A percentile compares a stretch with the other conserved stretches of the same genome.
Conservation (phyloP, 2,329 filamentous ascomycete genomes). For the Hymenoscyphus infarciens region DNA sequence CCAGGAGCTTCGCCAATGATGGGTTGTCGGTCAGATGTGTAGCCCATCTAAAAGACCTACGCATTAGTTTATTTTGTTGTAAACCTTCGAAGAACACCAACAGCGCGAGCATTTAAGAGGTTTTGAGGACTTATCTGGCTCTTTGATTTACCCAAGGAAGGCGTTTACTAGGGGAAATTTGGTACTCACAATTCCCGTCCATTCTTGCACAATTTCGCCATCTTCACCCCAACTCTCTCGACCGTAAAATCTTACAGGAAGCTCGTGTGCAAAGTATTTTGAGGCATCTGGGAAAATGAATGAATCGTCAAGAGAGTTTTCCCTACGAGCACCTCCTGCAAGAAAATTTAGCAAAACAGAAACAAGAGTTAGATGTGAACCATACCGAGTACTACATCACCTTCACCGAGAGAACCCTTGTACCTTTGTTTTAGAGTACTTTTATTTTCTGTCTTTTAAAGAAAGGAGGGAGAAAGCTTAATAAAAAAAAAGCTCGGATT, state of each 20-base stretch:
- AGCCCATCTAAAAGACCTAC: constrained; percentile 42
- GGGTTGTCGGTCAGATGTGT: constrained; percentile 48
- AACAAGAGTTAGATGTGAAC: not conserved
- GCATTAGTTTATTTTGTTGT: no score
- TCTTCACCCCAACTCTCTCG: constrained; percentile 44
- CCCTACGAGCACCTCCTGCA: constrained; percentile 16
- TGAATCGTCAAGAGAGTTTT: constrained; percentile 27
- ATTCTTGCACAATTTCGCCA: constrained; percentile 43
- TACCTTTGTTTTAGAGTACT: no score
- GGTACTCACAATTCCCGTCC: constrained; percentile 45
- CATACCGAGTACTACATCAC: constrained; percentile 31
- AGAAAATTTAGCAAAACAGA: not conserved
- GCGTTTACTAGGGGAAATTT: no score
- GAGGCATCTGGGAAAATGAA: constrained; percentile 26
- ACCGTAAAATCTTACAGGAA: constrained; percentile 31
- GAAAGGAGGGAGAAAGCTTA: no score
- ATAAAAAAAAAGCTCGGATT: no score
- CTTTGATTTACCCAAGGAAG: no score
- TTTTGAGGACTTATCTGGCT: no score
- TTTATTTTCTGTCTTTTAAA: no score
- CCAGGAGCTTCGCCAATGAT: constrained; percentile 48
- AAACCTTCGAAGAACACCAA: no score
- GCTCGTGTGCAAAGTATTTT: constrained; percentile 23
- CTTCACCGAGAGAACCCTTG: constrained; percentile 22
- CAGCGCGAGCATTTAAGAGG: no score